Conservation (phyloP, 768 basidiomycete species). For the Rhodotorula sphaerocarpa region DNA sequence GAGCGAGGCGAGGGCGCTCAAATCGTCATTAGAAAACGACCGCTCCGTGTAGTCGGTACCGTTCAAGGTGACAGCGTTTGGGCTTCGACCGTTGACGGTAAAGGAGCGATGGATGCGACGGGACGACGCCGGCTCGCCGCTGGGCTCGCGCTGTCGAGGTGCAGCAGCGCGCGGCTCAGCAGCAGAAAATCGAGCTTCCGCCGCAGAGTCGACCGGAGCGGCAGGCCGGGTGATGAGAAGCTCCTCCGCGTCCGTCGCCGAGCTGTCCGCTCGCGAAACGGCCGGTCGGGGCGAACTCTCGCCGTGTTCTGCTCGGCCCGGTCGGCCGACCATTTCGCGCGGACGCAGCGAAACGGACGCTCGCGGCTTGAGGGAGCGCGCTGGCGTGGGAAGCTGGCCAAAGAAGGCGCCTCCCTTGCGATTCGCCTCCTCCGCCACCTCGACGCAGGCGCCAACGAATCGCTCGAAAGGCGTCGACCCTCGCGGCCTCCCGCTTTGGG, state of each 20-base stretch:
- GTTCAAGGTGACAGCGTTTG: not conserved
- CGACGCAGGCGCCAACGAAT: slow-evolving; percentile 19
- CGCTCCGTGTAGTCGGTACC: not conserved
- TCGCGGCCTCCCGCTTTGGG: slow-evolving; percentile 3
- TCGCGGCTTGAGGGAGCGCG: no score
- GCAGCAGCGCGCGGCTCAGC: no score
- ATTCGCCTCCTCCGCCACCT: slow-evolving; percentile 24
- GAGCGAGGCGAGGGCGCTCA: slow-evolving; percentile 15
- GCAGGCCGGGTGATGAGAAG: no score
- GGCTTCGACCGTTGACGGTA: slow-evolving; percentile 16
- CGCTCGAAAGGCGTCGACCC: slow-evolving; percentile 7
- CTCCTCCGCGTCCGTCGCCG: no score
- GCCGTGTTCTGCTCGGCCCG: not conserved
- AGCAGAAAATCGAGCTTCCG: no score
- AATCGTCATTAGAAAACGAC: slow-evolving; percentile 21
- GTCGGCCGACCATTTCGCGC: not conserved
- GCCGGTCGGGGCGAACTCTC: not conserved
- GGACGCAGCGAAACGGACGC: slow-evolving; percentile 8
- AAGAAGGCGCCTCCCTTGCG: slow-evolving; percentile 28
- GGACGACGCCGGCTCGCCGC: not conserved
- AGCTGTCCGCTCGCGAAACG: not conserved
- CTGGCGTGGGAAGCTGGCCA: no score
- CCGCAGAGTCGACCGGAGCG: no score
- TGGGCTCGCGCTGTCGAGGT: not conserved
- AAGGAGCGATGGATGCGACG: slow-evolving; percentile 15